These are phyloP conservation scores for Coemansia reversa DNA, from an alignment of 192 early-diverging fungal genomes.

Conservation along the genomic window DNA sequence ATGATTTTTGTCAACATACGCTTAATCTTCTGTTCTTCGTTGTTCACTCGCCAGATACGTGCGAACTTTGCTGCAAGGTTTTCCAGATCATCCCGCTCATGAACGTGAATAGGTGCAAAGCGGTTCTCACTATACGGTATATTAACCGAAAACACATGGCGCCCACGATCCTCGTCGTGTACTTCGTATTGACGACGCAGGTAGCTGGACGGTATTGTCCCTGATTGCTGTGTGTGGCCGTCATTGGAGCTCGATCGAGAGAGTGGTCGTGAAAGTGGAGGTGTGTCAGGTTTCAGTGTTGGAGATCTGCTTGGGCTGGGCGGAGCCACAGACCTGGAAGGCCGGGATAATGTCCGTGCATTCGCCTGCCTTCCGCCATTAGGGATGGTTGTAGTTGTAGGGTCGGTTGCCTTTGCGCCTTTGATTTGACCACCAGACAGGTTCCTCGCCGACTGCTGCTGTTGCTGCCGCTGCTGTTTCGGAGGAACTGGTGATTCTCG, in stretches of 20 bases:
- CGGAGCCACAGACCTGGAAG: slow-evolving; percentile 3
- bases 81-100: slow-evolving; percentile 42
- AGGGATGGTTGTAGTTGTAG: not conserved
- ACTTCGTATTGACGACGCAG: slow-evolving; percentile 43
- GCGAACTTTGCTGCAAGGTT: slow-evolving; percentile 45
- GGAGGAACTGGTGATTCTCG: not conserved
- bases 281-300: slow-evolving; percentile 27
- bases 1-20: slow-evolving; percentile 45
- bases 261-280: slow-evolving; percentile 1
- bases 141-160: slow-evolving; percentile 45
- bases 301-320: slow-evolving; percentile 17
- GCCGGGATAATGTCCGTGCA: not conserved
- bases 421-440: not conserved
- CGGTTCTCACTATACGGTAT: slow-evolving; percentile 40
- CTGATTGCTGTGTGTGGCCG: slow-evolving; percentile 4
- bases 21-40: slow-evolving; percentile 48
- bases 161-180: slow-evolving; percentile 49
- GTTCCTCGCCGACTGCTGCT: not conserved
- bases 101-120: slow-evolving; percentile 48
- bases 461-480: not conserved
- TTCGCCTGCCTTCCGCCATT: not conserved
- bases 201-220: slow-evolving; percentile 16
- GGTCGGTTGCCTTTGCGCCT: slow-evolving; percentile 2
- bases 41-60: slow-evolving; percentile 44
- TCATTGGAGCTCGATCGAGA: slow-evolving; percentile 48